phyloP scores from a whole-genome alignment of 192 early-diverging fungal species.

The Umbelopsis isabellina region DNA sequence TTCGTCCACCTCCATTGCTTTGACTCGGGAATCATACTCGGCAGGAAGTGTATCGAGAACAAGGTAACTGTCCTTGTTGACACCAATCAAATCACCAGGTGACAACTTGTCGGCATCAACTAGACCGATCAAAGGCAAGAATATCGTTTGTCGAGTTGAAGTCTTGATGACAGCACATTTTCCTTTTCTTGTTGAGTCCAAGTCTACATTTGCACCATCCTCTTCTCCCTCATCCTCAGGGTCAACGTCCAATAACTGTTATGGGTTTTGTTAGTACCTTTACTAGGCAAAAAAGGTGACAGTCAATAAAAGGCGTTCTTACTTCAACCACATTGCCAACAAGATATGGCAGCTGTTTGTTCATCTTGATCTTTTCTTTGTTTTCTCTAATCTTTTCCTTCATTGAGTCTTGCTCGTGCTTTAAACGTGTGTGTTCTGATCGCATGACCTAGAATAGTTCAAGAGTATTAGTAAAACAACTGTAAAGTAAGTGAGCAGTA shows the following conservation, averaged over 20 bases:
- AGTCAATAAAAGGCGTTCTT: slow-evolving; percentile 9
- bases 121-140: slow-evolving; percentile 95
- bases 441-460: slow-evolving; percentile 72
- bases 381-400: slow-evolving; percentile 96
- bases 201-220: slow-evolving; percentile 92
- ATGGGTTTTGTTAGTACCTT: neutral
- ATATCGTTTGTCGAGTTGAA: slow-evolving; percentile 91
- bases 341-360: slow-evolving; percentile 96
- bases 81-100: slow-evolving; percentile 97
- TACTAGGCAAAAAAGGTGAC: neutral
- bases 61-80: slow-evolving; percentile 97
- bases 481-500: neutral
- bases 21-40: slow-evolving; percentile 97
- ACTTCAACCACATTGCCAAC: slow-evolving; percentile 97
- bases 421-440: slow-evolving; percentile 85
- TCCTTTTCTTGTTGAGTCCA: slow-evolving; percentile 91
- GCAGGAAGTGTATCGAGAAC: slow-evolving; percentile 95
- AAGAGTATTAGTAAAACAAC: neutral
- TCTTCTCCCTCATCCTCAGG: slow-evolving; percentile 90
- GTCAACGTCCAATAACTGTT: slow-evolving; percentile 86
- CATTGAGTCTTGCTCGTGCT: slow-evolving; percentile 87
- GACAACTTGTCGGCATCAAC: slow-evolving; percentile 87
- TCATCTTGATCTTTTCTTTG: slow-evolving; percentile 97
- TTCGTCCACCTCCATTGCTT: slow-evolving; percentile 99
- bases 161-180: slow-evolving; percentile 98